Conservation (phyloP, 2,329 filamentous ascomycete species). For the Claviceps arundinis region DNA sequence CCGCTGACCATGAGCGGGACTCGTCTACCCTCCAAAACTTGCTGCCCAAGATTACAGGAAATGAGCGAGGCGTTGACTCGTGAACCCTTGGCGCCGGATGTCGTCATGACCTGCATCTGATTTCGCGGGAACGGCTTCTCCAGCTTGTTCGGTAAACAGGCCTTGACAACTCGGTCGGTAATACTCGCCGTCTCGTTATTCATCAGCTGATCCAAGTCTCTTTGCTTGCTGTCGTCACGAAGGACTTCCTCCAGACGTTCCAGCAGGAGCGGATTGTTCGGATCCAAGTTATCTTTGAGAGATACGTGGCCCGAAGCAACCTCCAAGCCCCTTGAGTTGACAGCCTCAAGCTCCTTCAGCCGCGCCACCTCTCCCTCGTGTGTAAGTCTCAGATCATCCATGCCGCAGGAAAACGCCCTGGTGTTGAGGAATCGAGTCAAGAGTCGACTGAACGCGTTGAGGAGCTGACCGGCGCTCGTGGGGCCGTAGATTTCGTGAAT, state of each 20-base stretch:
- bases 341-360: constrained; percentile 52
- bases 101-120: constrained; percentile 98
- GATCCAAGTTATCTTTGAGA: constrained; percentile 50
- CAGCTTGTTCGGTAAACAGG: constrained; percentile 69
- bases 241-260: constrained; percentile 77
- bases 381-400: constrained; percentile 86
- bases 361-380: constrained; percentile 61
- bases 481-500: constrained; percentile 91
- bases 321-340: constrained; percentile 57
- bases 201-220: constrained; percentile 76
- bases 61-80: constrained; percentile 94
- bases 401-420: constrained; percentile 91
- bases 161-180: constrained; percentile 64
- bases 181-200: constrained; percentile 57
- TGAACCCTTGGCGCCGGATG: constrained; percentile 86
- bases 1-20: constrained; percentile 97
- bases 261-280: constrained; percentile 57
- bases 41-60: constrained; percentile 92
- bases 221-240: constrained; percentile 82
- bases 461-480: constrained; percentile 68
- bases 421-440: constrained; percentile 85
- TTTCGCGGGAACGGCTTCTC: constrained; percentile 91
- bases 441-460: constrained; percentile 80
- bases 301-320: constrained; percentile 84
- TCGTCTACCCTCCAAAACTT: constrained; percentile 86